Conservation (phyloP, 805 yeast genomes). For the Scheffersomyces lignosus region DNA sequence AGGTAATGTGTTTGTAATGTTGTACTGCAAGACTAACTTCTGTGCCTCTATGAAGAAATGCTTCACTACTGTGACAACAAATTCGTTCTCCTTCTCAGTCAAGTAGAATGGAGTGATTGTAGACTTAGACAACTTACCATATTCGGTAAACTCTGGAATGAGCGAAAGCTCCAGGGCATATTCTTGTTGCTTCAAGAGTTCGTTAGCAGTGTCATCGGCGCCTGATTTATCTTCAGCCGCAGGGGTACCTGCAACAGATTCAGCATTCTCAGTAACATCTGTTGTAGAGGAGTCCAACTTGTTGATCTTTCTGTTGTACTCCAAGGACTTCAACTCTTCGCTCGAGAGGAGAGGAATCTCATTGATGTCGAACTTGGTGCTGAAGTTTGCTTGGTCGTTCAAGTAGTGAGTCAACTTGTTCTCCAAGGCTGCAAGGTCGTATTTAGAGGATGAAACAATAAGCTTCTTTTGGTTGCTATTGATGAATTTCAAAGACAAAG, state of each 20-base stretch:
- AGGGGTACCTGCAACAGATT: conserved; percentile 12
- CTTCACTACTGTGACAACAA: conserved; percentile 80
- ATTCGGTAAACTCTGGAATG: conserved; percentile 70
- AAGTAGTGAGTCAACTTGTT: conserved; percentile 73
- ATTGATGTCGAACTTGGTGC: conserved; percentile 66
- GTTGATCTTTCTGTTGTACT: conserved; percentile 53
- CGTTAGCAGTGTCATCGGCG: conserved; percentile 23
- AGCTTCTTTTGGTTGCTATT: conserved; percentile 38
- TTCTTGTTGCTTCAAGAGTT: conserved; percentile 54
- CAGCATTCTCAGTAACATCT: conserved; percentile 16
- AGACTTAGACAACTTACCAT: conserved; percentile 75
- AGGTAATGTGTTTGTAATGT: conserved; percentile 79
- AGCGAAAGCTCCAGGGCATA: conserved; percentile 67
- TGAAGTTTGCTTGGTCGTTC: conserved; percentile 48
- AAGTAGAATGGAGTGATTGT: conserved; percentile 60
- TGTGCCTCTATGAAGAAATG: conserved; percentile 72
- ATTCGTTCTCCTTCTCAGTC: conserved; percentile 92
- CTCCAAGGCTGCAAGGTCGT: conserved; percentile 78
- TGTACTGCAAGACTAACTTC: conserved; percentile 75
- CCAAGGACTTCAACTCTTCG: conserved; percentile 68
- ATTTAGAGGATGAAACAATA: conserved; percentile 66
- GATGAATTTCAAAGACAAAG: conserved; percentile 74
- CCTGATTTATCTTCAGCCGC: conserved; percentile 15
- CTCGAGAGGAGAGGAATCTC: conserved; percentile 64
- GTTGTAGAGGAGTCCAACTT: conserved; percentile 28